Base-by-base conservation (phyloP, 768 basidiomycete genomes). In the Peribolospora baueri region DNA sequence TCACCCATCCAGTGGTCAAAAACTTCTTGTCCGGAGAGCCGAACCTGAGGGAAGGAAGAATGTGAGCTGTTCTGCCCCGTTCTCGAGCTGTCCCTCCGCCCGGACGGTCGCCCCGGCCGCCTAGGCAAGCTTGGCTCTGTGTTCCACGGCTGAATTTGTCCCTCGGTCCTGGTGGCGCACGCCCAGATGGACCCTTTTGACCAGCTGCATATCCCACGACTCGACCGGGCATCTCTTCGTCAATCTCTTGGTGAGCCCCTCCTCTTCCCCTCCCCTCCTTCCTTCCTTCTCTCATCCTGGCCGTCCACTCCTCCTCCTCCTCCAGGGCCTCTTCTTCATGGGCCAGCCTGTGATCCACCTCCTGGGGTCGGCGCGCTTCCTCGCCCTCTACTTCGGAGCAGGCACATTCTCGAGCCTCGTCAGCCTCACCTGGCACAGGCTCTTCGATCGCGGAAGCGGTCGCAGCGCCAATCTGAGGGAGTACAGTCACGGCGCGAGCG, bases 291-390 rank as follows among this genome's bases (percentile, higher is more conserved):
- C 5, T 4, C 82, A 85, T 61, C 65, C 72, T 59, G 70, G 73
- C 39, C 45, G 71, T n/a, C 58, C 64, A 0, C 83, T 85, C 62
- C 73, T 81, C 75, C 83, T 85, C 62, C 73, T 81, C 75, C n/a
- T 73, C 83, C 62, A 77, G 80, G 0, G 25, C 4, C 82, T 76
- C 67, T 83, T 72, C 66, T 85, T 81, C 68, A 76, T 84, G 74
- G 81, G 78, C 0, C 75, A 72, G 1, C 67, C 75, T 3, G 76
- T 82, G 50, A 70, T 85, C 38, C 61, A 67, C 13, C 67, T 79
- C 48, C 71, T 86, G 8, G 82, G 82, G 0, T 78, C 75, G 61
- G 68, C 73, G 7, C 72, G 73, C 13, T 86, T 86, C 65, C 64
- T 84, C 3, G 68, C 69, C 7, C 71, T 86, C n/a, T 87, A 87